Evolutionary conservation across 2,329 filamentous ascomycete genomes (phyloP).

Genomic region (Aspergillus viridinutans): DNA sequence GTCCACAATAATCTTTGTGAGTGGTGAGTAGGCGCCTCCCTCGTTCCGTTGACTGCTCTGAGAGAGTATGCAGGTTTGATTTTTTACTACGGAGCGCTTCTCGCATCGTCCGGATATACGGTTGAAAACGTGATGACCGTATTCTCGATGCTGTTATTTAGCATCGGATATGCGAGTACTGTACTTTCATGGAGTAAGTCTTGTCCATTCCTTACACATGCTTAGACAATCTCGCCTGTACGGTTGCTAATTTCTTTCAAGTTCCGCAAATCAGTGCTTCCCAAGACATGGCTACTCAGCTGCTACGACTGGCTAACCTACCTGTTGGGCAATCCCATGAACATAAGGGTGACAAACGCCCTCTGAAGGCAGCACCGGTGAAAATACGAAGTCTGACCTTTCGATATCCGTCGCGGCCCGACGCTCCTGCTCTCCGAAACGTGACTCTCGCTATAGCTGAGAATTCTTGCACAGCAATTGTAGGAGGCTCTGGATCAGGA

Average conservation of each 20-base stretch:
- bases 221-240: background rate
- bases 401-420: constrained; percentile 60
- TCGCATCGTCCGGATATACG: constrained; percentile 53
- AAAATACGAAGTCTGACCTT: constrained; percentile 64
- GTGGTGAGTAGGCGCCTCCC: constrained; percentile 35
- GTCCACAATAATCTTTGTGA: constrained; percentile 65
- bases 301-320: constrained; percentile 67
- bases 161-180: constrained; percentile 66
- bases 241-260: constrained; percentile 13
- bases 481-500: constrained; percentile 81
- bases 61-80: constrained; percentile 55
- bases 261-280: constrained; percentile 77
- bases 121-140: constrained; percentile 65
- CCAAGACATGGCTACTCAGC: constrained; percentile 65
- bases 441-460: constrained; percentile 63
- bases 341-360: constrained; percentile 45
- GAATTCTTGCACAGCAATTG: constrained; percentile 69
- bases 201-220: background rate
- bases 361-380: constrained; percentile 47
- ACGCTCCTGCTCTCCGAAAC: constrained; percentile 54
- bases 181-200: constrained; percentile 60
- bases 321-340: constrained; percentile 56
- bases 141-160: constrained; percentile 78
- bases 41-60: background rate
- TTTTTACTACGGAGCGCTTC: constrained; percentile 73